Conservation (phyloP, 345 rosid species). For the Alliaria petiolata region DNA sequence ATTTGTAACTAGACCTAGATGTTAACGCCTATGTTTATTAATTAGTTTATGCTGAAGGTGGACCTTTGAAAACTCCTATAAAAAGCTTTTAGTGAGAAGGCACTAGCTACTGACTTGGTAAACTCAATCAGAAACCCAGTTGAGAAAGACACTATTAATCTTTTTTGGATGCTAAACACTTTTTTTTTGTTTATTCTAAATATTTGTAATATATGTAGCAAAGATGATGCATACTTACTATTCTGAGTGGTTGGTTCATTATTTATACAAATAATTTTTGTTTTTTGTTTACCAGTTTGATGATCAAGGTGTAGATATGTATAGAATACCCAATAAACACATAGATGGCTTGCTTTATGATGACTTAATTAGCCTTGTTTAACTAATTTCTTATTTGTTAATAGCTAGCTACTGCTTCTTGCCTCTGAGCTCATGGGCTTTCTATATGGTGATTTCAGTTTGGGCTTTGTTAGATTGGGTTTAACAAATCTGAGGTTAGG, state of each 20-base stretch:
- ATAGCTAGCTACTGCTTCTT: constrained; percentile 9
- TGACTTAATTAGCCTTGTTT: not conserved
- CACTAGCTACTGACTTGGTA: constrained; percentile 10
- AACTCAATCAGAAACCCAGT: constrained; percentile 13
- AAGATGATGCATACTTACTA: not conserved
- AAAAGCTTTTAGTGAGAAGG: constrained; percentile 14
- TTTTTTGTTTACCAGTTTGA: not conserved
- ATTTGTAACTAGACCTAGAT: not conserved
- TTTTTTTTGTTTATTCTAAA: not conserved
- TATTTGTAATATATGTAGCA: not conserved
- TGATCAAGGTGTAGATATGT: not conserved
- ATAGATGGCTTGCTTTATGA: constrained; percentile 19
- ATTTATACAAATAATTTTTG: not conserved
- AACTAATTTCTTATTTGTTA: not conserved
- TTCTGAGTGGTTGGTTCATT: constrained; percentile 15
- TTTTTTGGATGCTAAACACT: not conserved
- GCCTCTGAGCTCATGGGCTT: constrained; percentile 20
- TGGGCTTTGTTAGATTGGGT: constrained; percentile 24
- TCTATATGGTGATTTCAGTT: constrained; percentile 9
- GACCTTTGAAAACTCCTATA: constrained; percentile 8
- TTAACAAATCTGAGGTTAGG: not conserved
- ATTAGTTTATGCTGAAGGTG: constrained; percentile 7
- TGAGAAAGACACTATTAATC: constrained; percentile 10
- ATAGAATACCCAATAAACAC: not conserved
- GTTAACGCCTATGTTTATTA: not conserved